These are phyloP conservation scores for Apophysomyces trapeziformis DNA, from an alignment of 371 early-diverging fungal genomes.

Conservation along the genomic window DNA sequence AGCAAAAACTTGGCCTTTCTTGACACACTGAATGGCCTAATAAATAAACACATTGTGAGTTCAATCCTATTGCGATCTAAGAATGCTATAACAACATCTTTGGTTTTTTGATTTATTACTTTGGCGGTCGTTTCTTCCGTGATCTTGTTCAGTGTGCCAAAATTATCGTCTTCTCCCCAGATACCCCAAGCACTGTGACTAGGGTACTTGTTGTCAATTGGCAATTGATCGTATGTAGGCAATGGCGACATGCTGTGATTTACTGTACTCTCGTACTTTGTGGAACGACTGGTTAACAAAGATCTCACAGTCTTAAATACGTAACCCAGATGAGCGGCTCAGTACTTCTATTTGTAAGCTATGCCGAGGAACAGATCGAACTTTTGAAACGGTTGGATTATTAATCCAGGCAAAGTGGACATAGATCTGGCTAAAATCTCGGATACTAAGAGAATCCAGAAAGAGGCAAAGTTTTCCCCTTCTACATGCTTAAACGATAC, in stretches of 20 bases:
- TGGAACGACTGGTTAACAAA: neutral
- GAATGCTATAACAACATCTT: too few species aligned
- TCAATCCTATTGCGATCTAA: too few species aligned
- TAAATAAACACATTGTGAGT: neutral
- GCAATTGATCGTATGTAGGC: constrained; percentile 27
- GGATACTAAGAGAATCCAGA: too few species aligned
- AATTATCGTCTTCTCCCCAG: constrained; percentile 49
- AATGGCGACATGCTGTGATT: neutral
- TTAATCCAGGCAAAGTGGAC: too few species aligned
- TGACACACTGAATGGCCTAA: constrained; percentile 15
- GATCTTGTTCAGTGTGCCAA: constrained; percentile 45
- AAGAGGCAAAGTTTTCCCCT: too few species aligned
- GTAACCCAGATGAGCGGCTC: too few species aligned
- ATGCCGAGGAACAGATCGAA: too few species aligned
- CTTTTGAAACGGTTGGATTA: too few species aligned
- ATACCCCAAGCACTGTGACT: constrained; percentile 44
- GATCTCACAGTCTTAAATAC: neutral
- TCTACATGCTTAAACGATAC: too few species aligned
- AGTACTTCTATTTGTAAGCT: too few species aligned
- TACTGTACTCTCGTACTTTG: neutral
- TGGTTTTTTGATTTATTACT: constrained; percentile 16
- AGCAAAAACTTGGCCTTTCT: constrained; percentile 17
- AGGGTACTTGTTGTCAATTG: constrained; percentile 29
- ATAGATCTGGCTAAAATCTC: too few species aligned
- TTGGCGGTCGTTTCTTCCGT: constrained; percentile 38